phyloP scores from a whole-genome alignment of 495 filamentous ascomycete species.

The Barbatosphaeria neglecta region DNA sequence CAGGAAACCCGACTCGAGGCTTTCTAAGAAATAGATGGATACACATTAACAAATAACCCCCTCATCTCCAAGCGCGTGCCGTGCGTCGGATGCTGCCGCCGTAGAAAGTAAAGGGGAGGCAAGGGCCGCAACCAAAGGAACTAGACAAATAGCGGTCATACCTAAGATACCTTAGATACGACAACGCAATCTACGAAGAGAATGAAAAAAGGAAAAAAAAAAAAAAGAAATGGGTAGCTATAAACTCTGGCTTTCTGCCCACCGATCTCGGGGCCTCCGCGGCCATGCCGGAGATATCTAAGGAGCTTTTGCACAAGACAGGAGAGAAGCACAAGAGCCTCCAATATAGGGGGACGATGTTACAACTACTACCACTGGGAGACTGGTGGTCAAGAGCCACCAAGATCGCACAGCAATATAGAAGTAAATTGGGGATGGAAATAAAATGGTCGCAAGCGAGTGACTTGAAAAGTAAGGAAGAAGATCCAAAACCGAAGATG shows the following conservation, averaged over 20 bases:
- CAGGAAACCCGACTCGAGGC: conserved; percentile 1
- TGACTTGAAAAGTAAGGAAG: conserved; percentile 16
- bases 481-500: neutral
- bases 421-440: neutral
- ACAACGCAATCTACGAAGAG: no score
- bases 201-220: conserved; percentile 9
- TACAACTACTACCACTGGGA: neutral
- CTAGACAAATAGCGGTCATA: no score
- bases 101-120: conserved; percentile 4
- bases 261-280: no score
- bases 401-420: no score
- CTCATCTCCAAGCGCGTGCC: neutral
- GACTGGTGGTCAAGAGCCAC: no score
- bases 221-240: conserved; percentile 3
- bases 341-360: no score
- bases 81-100: neutral
- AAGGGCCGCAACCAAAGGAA: no score
- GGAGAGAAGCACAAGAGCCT: no score
- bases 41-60: neutral
- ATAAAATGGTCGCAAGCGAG: conserved; percentile 11
- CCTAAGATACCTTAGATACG: no score
- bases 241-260: no score
- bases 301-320: no score
- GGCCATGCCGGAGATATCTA: no score
- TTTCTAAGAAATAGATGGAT: conserved; percentile 2